Base-by-base conservation (phyloP, 305 asterid species). In the Vinca major region DNA sequence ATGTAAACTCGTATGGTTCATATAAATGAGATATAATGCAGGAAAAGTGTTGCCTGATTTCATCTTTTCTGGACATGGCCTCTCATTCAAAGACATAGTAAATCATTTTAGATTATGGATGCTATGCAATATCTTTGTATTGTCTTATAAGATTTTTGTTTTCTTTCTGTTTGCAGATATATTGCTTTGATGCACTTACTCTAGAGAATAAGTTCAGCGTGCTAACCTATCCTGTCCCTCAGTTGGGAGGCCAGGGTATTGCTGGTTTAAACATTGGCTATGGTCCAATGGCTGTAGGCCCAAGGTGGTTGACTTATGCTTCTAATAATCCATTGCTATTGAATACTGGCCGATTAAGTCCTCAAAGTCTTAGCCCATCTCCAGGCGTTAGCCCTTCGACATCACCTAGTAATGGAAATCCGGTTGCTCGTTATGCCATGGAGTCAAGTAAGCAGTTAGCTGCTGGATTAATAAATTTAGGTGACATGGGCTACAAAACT, bases 251-350 rank as follows among this genome's bases (percentile, higher is more conserved):
- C 71, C 97, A 84, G 79, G 97, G 98, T 71, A 73, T 82, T 37
- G 77, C 80, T 63, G 95, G 79, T 21, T 78, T 88, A 69, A 87
- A 88, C 79, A 83, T 91, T 45, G 95, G 97, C 16, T 89, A 89
- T 69, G 99, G 99, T 72, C 99, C 98, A 60, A 83, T 94, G 95
- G 92, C 97, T 71, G 86, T 91, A 73, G 99, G 99, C 47, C 85
- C 97, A 49, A 85, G 99, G 81, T 94, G 99, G 99, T 74, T 94
- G 89, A 98, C 99, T 12, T 91, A 91, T 79, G 82, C 97, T 73
- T 89, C 98, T 65, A 89, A 85, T 72, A 89, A 86, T 62, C 94
- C 96, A 7, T 74, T 89, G 76, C 64, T 82, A 71, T 79, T 88
- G 66, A 89, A 86, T 71, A 82, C 86, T 2, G 95, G 95, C 19